Base-by-base conservation (phyloP, 2,329 filamentous ascomycete genomes). In the Fonsecaea erecta region DNA sequence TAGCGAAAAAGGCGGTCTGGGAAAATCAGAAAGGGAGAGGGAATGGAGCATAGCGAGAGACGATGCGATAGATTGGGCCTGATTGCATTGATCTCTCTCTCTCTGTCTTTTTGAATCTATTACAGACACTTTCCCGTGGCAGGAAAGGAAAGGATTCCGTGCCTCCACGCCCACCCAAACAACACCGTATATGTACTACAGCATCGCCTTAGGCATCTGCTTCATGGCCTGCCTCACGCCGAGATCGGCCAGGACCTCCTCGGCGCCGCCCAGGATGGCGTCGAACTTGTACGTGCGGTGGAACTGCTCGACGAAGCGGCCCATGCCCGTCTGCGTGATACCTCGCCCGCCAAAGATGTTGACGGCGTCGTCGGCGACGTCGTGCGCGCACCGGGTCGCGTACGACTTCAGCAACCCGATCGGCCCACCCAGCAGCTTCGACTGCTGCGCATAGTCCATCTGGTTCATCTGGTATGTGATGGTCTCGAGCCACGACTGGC, bases 181-280 rank as follows among this genome's bases (percentile, higher is more conserved):
- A n/a, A 48, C 9, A 48, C 35, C 35, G 35, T n/a, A n/a, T n/a
- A n/a, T n/a, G 16, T 3, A 53, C 63, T 43, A 67, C 37, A 96
- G 76, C 84, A 91, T 92, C 28, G 90, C 86, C 80, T 94, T 94
- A 32, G 92, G 92, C 82, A 96, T 93, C 70, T 86, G 85, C 77
- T 89, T 91, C 83, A 95, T 88, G 24, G 92, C 92, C 75, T 92
- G 89, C 14, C 89, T 78, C 1, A 92, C 83, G 1, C 86, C 86
- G 40, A 92, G 77, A 76, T 92, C 89, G 6, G 91, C 79, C 77
- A 92, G 80, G 0, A 92, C 88, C 74, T 92, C 90, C 74, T 92
- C 90, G 1, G 85, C 87, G 1, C 90, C 89, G 57, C 89, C 89
- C 0, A 88, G 87, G 55, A 90, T 88, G 24, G 89, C 84, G 76